A percentile compares a stretch with the other conserved stretches of the same genome.
These are phyloP conservation scores for Sporormia fimetaria DNA, from an alignment of 495 filamentous ascomycete genomes.

Conservation along the genomic window DNA sequence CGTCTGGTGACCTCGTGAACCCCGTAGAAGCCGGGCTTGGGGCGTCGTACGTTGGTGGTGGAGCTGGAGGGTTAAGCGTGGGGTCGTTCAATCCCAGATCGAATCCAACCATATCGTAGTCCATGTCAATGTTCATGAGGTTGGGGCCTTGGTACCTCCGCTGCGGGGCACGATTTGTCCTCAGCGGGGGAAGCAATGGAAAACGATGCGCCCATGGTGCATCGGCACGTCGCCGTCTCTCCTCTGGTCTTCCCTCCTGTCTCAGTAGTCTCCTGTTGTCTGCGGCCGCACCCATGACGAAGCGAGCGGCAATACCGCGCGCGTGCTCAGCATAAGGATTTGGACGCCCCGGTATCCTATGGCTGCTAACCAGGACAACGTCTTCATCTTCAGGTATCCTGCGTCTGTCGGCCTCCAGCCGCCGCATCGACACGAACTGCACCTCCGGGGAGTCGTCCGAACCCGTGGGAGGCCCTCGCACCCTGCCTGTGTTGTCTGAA, in stretches of 20 bases:
- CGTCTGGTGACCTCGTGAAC: constrained; percentile 52
- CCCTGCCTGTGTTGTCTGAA: constrained; percentile 16
- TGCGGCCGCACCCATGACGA: too few relatives aligned
- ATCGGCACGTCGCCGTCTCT: not conserved
- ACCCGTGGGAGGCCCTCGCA: not conserved
- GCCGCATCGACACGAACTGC: constrained; percentile 19
- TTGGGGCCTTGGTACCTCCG: not conserved
- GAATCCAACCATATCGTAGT: constrained; percentile 23
- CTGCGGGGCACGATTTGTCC: not conserved
- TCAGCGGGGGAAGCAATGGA: constrained; percentile 1
- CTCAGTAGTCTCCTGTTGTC: not conserved
- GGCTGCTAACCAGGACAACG: constrained; percentile 7
- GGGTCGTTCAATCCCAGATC: constrained; percentile 14
- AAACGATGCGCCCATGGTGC: too few relatives aligned
- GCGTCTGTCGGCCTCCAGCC: too few relatives aligned
- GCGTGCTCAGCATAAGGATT: too few relatives aligned
- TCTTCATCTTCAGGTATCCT: constrained; percentile 20
- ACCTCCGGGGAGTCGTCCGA: constrained; percentile 18
- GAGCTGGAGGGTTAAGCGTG: constrained; percentile 1
- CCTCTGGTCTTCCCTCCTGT: not conserved
- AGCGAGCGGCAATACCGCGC: too few relatives aligned
- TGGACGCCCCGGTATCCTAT: constrained; percentile 6
- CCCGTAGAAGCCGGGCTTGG: constrained; percentile 48
- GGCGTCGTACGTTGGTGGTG: constrained; percentile 40
- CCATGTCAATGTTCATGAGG: constrained; percentile 10